Evolutionary conservation across 805 yeast genomes (phyloP).

Genomic region (Yarrowia sp.): DNA sequence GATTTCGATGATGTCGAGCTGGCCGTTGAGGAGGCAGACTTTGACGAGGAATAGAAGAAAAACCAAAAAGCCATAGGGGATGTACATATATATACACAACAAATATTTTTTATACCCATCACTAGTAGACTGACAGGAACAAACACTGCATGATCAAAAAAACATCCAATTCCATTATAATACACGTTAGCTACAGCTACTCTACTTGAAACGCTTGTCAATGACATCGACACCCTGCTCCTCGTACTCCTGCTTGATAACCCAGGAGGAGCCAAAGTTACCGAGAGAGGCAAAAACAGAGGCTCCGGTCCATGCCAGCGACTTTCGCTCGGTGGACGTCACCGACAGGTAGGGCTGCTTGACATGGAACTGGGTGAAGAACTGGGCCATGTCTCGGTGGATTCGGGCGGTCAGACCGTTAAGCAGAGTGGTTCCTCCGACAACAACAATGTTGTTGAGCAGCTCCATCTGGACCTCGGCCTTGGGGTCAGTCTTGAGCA

Average conservation of each 20-base stretch:
- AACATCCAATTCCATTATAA: conserved; percentile 3
- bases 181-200: conserved; percentile 24
- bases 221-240: conserved; percentile 51
- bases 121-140: background rate
- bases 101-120: background rate
- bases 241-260: conserved; percentile 60
- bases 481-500: conserved; percentile 48
- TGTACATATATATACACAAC: background rate
- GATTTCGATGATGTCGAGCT: conserved; percentile 35
- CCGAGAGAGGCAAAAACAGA: conserved; percentile 61
- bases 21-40: conserved; percentile 36
- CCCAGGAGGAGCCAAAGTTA: conserved; percentile 53
- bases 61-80: background rate
- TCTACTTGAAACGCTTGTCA: conserved; percentile 41
- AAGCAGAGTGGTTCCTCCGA: conserved; percentile 58
- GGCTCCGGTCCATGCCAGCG: conserved; percentile 71
- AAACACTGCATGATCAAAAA: background rate
- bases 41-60: conserved; percentile 35
- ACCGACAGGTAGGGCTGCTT: conserved; percentile 39
- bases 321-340: conserved; percentile 49
- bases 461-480: conserved; percentile 44
- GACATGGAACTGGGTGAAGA: conserved; percentile 50
- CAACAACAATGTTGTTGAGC: conserved; percentile 51
- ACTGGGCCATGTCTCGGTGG: conserved; percentile 51
- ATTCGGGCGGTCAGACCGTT: conserved; percentile 56